These are phyloP conservation scores for Aureobasidium sp. DNA, from an alignment of 2,329 filamentous ascomycete genomes.

Conservation along the genomic window DNA sequence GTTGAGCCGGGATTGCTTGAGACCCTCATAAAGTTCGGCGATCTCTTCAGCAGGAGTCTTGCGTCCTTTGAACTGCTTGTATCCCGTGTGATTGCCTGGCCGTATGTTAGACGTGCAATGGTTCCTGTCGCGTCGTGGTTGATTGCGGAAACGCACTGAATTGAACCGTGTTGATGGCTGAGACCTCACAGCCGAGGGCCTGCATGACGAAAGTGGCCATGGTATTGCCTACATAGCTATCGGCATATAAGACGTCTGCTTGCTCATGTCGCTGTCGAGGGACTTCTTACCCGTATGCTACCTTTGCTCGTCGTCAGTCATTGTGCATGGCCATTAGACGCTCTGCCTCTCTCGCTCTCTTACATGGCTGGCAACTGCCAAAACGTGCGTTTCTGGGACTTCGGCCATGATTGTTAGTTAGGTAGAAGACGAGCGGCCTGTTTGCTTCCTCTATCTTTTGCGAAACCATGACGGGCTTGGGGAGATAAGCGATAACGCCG, in stretches of 20 bases:
- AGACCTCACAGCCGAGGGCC: slow-evolving; percentile 84
- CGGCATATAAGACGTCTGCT: slow-evolving; percentile 12
- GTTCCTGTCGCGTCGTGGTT: not conserved
- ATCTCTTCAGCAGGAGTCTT: slow-evolving; percentile 76
- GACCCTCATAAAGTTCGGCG: slow-evolving; percentile 69
- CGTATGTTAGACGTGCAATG: not conserved
- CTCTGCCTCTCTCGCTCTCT: slow-evolving; percentile 30
- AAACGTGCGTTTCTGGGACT: slow-evolving; percentile 58
- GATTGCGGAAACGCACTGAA: slow-evolving; percentile 60
- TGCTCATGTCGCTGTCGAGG: not conserved
- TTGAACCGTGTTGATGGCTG: slow-evolving; percentile 90
- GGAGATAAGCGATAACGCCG: slow-evolving; percentile 10
- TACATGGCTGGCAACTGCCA: slow-evolving; percentile 95
- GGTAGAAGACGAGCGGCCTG: not conserved
- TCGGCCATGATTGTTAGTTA: slow-evolving; percentile 13
- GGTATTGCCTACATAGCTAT: slow-evolving; percentile 93
- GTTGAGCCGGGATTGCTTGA: slow-evolving; percentile 74
- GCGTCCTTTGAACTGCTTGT: slow-evolving; percentile 79
- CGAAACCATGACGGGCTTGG: not conserved
- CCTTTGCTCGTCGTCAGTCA: slow-evolving; percentile 38
- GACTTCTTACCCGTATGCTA: slow-evolving; percentile 61
- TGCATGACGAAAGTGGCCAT: slow-evolving; percentile 95
- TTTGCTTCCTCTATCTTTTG: not conserved
- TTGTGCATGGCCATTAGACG: slow-evolving; percentile 16
- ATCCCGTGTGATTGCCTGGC: slow-evolving; percentile 83